Evolutionary conservation across 1,139 yeast species (phyloP).

Genomic region (Sugiyamaella paludigena): DNA sequence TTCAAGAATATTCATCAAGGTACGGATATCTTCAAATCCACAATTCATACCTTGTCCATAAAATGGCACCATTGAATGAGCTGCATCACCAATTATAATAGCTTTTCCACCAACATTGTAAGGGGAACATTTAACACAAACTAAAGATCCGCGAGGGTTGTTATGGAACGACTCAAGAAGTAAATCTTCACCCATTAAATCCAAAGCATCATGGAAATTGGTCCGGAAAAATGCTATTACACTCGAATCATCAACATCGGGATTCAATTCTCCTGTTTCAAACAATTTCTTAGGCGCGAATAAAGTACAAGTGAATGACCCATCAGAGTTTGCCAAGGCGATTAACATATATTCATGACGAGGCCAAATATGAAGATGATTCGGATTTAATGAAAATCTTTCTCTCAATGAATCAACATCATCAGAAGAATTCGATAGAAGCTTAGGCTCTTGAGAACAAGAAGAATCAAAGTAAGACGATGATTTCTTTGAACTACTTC

Average conservation of each 20-base stretch:
- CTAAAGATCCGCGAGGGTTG: conserved; percentile 73
- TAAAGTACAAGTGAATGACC: conserved; percentile 85
- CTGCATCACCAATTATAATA: conserved; percentile 84
- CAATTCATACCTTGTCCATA: conserved; percentile 98
- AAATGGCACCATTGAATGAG: conserved; percentile 96
- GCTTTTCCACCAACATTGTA: conserved; percentile 66
- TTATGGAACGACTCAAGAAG: conserved; percentile 51
- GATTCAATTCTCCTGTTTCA: conserved; percentile 46
- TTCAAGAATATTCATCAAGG: conserved; percentile 54
- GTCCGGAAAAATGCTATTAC: conserved; percentile 48
- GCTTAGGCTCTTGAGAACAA: conserved; percentile 10
- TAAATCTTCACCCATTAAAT: conserved; percentile 60
- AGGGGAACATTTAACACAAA: conserved; percentile 60
- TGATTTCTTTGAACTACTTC: conserved; percentile 5
- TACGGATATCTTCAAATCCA: conserved; percentile 86
- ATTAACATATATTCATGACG: conserved; percentile 82
- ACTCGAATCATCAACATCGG: conserved; percentile 20
- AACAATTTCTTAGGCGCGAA: conserved; percentile 80
- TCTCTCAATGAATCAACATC: neutral
- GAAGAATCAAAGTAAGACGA: conserved; percentile 4
- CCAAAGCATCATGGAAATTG: conserved; percentile 73
- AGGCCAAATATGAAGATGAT: conserved; percentile 94
- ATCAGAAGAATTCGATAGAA: neutral
- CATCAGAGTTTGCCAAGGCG: conserved; percentile 81
- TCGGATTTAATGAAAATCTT: conserved; percentile 56